Evolutionary conservation across 2,329 filamentous ascomycete genomes (phyloP), one percentile per base, ranked within the genome.

Genomic region (Dothistroma pini): DNA sequence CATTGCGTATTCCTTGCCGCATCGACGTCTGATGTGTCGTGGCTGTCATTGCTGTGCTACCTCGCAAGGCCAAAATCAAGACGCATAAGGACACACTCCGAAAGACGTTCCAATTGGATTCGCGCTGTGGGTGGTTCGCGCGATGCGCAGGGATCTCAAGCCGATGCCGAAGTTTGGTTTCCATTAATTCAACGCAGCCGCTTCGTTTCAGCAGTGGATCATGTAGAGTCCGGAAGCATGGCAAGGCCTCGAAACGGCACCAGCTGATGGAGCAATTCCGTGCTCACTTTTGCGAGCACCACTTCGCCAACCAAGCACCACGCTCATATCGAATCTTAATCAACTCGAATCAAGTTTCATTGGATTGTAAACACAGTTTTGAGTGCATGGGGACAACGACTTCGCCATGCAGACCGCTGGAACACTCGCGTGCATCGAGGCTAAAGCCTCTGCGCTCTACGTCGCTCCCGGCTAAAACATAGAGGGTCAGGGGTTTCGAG

Each of bases 11-110:
- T 25, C 31, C n/a, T 6, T 34, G 52, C 54, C 34, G 48, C 47
- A 56, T 59, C 53, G 44, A 19, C 22, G 61, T 63, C 57, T 63
- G 57, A 50, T 38, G 41, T 14, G 57, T 56, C 58, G 41, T 63
- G 54, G n/a, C 16, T 54, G 22, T 49, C 35, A 38, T 38, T 14
- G 35, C 35, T 38, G 48, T 51, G 29, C 19, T 19, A 51, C 48
- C 14, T 51, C 48, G 48, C 48, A n/a, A 25, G 29, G 48, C 21
- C 48, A 25, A n/a, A 12, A 25, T 25, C 7, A 10, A 51, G 48
- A 12, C 48, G 25, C 22, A 6, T 25, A 4, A 5, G 16, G 48
- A 51, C 21, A 51, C 5, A 7, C n/a, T 44, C 41, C 16, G 41
- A 44, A 44, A 10, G n/a, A n/a, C 9, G 34, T 38, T 11, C 10